These are phyloP conservation scores for Metroxylon sagu DNA, from an alignment of 176 grass and related monocot species.

Conservation along the genomic window DNA sequence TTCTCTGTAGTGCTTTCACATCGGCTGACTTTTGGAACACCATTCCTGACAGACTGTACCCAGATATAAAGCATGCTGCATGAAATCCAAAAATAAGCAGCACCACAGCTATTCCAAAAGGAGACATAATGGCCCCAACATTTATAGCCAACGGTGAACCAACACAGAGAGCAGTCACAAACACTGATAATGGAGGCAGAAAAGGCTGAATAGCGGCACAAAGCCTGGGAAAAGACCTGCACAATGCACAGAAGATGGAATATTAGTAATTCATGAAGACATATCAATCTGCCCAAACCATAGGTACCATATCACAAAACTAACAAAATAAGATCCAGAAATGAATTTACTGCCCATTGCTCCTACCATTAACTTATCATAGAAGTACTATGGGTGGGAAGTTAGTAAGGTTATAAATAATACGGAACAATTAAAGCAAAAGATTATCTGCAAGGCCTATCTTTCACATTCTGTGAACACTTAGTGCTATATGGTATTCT, in stretches of 20 bases:
- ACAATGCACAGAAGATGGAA: constrained; percentile 9
- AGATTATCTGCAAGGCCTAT: too few relatives aligned
- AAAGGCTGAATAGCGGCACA: constrained; percentile 87
- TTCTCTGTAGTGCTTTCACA: constrained; percentile 85
- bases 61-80: constrained; percentile 65
- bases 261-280: not conserved
- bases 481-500: too few relatives aligned
- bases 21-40: constrained; percentile 59
- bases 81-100: constrained; percentile 82
- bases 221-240: constrained; percentile 70
- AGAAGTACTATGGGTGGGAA: too few relatives aligned
- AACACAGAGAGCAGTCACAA: constrained; percentile 95
- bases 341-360: too few relatives aligned
- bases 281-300: too few relatives aligned
- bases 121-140: constrained; percentile 70
- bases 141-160: constrained; percentile 95
- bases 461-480: too few relatives aligned
- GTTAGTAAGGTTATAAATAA: too few relatives aligned
- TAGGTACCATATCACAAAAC: too few relatives aligned
- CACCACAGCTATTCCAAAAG: constrained; percentile 69
- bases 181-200: constrained; percentile 77
- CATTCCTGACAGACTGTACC: constrained; percentile 57
- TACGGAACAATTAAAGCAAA: too few relatives aligned
- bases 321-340: too few relatives aligned
- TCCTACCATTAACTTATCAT: too few relatives aligned